Conservation (phyloP, 352 stramenopile species). For the Phytophthora nicotianae region DNA sequence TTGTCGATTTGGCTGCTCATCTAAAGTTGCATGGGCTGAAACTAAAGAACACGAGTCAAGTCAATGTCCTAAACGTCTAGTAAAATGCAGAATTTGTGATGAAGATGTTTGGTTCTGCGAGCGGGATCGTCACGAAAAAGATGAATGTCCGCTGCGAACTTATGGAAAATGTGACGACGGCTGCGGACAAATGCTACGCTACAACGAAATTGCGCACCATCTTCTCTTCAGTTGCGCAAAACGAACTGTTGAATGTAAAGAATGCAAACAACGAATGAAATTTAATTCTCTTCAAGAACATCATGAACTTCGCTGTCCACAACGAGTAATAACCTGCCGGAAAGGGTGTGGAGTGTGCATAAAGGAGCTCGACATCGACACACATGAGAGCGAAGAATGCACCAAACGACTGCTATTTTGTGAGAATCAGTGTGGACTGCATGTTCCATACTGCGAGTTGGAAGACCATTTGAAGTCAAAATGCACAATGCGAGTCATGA, state of each 20-base stretch:
- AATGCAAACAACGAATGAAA: conserved; percentile 47
- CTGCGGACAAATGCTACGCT: conserved; percentile 47
- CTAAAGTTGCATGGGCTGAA: conserved; percentile 34
- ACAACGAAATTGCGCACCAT: conserved; percentile 68
- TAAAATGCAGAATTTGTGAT: conserved; percentile 57
- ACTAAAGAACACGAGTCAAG: conserved; percentile 41
- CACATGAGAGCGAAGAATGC: conserved; percentile 59
- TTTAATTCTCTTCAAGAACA: conserved; percentile 50
- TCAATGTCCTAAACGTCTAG: conserved; percentile 65
- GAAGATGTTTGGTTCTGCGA: conserved; percentile 54
- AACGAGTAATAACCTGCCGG: conserved; percentile 59
- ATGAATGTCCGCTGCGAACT: conserved; percentile 61
- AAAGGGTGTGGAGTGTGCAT: conserved; percentile 56
- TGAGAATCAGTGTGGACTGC: conserved; percentile 55
- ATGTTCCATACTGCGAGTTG: conserved; percentile 39
- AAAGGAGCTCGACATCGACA: conserved; percentile 41
- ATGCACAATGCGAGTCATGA: conserved; percentile 64
- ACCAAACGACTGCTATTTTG: conserved; percentile 52
- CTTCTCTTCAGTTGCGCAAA: conserved; percentile 57
- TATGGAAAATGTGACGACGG: conserved; percentile 53
- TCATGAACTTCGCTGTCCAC: conserved; percentile 47
- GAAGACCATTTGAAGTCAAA: conserved; percentile 47
- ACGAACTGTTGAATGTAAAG: conserved; percentile 50
- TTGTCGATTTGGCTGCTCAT: conserved; percentile 57
- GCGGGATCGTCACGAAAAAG: conserved; percentile 36